Conservation (phyloP, 768 basidiomycete species). For the Scleroderma citrinum region DNA sequence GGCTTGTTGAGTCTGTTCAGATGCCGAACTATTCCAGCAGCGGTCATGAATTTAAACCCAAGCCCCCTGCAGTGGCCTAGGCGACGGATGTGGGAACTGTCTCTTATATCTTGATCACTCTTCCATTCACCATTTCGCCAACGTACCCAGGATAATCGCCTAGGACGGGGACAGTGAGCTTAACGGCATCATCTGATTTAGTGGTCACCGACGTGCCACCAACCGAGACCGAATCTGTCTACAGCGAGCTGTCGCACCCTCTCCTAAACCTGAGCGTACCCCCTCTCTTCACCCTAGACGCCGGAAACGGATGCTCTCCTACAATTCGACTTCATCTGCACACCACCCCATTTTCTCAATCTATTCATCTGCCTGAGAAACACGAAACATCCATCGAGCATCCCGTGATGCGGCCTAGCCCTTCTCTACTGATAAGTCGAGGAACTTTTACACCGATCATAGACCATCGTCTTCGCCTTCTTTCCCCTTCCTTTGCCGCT, state of each 20-base stretch:
- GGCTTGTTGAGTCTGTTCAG: no score
- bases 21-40: no score
- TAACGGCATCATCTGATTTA: slow-evolving; percentile 38
- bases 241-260: slow-evolving; percentile 22
- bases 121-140: slow-evolving; percentile 27
- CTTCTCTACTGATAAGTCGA: slow-evolving; percentile 28
- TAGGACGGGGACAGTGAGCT: slow-evolving; percentile 32
- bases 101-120: slow-evolving; percentile 16
- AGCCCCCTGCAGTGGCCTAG: slow-evolving; percentile 9
- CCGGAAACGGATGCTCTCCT: slow-evolving; percentile 61
- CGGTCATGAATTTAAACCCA: slow-evolving; percentile 17
- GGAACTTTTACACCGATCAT: slow-evolving; percentile 31
- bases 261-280: slow-evolving; percentile 30
- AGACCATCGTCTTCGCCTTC: slow-evolving; percentile 19
- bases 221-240: slow-evolving; percentile 19
- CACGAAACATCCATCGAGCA: slow-evolving; percentile 62
- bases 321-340: slow-evolving; percentile 71
- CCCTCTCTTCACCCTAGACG: slow-evolving; percentile 44
- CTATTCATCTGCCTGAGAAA: slow-evolving; percentile 49
- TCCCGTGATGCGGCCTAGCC: slow-evolving; percentile 66
- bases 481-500: background rate
- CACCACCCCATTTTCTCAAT: slow-evolving; percentile 60
- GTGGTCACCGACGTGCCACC: slow-evolving; percentile 20
- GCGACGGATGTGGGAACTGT: slow-evolving; percentile 13
- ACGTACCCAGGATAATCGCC: slow-evolving; percentile 27